Base-by-base conservation (phyloP, 2,329 filamentous ascomycete genomes). In the Lecanicillium sp. region DNA sequence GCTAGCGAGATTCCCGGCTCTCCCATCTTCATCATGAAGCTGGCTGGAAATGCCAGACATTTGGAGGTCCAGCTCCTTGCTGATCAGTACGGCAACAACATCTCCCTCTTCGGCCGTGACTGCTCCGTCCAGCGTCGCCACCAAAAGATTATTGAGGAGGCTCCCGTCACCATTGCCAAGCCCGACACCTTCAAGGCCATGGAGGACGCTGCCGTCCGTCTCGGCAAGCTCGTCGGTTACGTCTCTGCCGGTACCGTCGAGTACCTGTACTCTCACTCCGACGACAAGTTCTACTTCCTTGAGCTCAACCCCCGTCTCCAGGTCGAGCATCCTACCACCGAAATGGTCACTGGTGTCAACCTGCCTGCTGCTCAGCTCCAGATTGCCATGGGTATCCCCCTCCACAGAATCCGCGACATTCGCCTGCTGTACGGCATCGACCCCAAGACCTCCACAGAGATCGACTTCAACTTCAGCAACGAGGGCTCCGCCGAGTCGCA, bases 11-110 rank as follows among this genome's bases (percentile, higher is more conserved):
- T 98, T 50, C 94, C 92, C 10, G 94, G 94, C 34, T 98, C 92
- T 20, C 92, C 94, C 51, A 98, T 98, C 66, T 98, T 98, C 76
- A 94, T 98, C 69, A 98, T 98, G 92, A 96, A 98, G 79, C 73
- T 98, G 47, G 92, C 92, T 36, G 92, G 90, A 52, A 95, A 94
- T 59, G 92, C 92, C 29, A 77, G 92, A 51, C 92, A 98, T 75
- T 72, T 98, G 68, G 92, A 98, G 66, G 94, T 98, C 42, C 92
- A 98, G 69, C 72, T 98, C 49, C 74, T 98, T 39, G 94, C 92
- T 48, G 94, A 98, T 71, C 88, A 98, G 74, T 98, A 98, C 62
- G 92, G 94, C 58, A 96, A 98, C 78, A 97, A 97, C 70, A 96
- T 98, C 60, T 98, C 92, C 8, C 80, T 98, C 37, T 98, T 97